Conservation (phyloP, 192 early-diverging fungal genomes). For the Podochytrium sp. region DNA sequence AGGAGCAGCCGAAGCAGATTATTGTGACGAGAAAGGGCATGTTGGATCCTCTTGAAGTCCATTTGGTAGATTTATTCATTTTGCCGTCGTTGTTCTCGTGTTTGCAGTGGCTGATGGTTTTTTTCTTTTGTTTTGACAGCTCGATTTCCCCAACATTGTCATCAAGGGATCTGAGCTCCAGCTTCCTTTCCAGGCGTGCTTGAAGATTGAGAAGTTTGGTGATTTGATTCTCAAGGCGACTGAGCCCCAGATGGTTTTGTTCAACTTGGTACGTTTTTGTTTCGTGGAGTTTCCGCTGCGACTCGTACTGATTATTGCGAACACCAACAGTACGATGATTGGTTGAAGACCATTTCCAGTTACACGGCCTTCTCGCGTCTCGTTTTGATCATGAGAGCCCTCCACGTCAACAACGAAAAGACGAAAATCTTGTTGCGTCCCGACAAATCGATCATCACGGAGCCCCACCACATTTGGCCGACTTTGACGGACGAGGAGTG, state of each 20-base stretch:
- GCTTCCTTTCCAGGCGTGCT: slow-evolving; percentile 95
- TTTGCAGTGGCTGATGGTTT: not conserved
- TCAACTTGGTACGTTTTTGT: slow-evolving; percentile 56
- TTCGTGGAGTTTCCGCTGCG: slow-evolving; percentile 11
- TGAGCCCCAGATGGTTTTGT: slow-evolving; percentile 92
- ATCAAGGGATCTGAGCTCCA: slow-evolving; percentile 98
- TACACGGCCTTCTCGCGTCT: slow-evolving; percentile 99
- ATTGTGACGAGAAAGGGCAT: slow-evolving; percentile 99
- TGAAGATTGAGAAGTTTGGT: slow-evolving; percentile 98
- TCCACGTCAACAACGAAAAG: slow-evolving; percentile 98
- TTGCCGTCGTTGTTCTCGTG: not conserved
- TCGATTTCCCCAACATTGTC: slow-evolving; percentile 99
- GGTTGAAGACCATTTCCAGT: slow-evolving; percentile 91
- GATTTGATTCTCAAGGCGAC: slow-evolving; percentile 98
- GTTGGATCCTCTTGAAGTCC: slow-evolving; percentile 98
- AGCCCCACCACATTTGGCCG: slow-evolving; percentile 98
- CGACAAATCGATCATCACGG: slow-evolving; percentile 90
- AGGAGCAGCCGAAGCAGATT: slow-evolving; percentile 99
- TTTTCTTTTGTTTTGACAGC: slow-evolving; percentile 11
- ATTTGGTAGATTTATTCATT: slow-evolving; percentile 52
- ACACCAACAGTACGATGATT: slow-evolving; percentile 85
- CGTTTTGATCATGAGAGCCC: slow-evolving; percentile 91
- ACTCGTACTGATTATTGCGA: not conserved
- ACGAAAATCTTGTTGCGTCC: slow-evolving; percentile 96
- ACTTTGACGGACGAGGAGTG: slow-evolving; percentile 95